Conservation (phyloP, 768 basidiomycete genomes). For the Cystofilobasidium capitatum region DNA sequence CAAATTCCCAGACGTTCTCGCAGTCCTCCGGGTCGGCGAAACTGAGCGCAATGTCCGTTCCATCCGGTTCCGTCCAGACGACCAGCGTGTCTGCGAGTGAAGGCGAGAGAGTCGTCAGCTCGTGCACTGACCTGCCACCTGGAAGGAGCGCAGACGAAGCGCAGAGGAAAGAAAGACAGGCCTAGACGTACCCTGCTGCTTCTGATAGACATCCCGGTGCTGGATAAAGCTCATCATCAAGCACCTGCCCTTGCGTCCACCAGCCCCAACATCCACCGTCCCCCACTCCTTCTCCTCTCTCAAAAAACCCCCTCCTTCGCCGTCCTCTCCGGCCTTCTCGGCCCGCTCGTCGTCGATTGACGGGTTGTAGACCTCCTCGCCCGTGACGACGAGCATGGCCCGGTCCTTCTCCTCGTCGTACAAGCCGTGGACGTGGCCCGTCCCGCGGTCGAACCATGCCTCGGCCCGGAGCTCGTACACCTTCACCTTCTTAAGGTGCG, state of each 20-base stretch:
- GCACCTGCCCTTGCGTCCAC: slow-evolving; percentile 42
- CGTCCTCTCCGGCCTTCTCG: slow-evolving; percentile 36
- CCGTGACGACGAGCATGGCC: slow-evolving; percentile 38
- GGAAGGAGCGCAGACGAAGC: not conserved
- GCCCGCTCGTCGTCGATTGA: slow-evolving; percentile 6
- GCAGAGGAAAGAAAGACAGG: slow-evolving; percentile 11
- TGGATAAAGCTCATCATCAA: slow-evolving; percentile 35
- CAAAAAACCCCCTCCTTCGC: slow-evolving; percentile 47
- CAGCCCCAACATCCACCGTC: slow-evolving; percentile 61
- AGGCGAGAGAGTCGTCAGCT: no score
- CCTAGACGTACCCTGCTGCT: slow-evolving; percentile 45
- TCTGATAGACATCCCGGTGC: slow-evolving; percentile 37
- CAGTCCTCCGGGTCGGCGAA: slow-evolving; percentile 96
- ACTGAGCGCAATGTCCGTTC: slow-evolving; percentile 88
- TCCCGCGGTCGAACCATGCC: slow-evolving; percentile 92
- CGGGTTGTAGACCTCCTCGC: slow-evolving; percentile 32
- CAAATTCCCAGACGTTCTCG: slow-evolving; percentile 94
- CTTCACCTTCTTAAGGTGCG: slow-evolving; percentile 42
- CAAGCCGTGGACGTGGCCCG: slow-evolving; percentile 89
- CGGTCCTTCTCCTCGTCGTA: slow-evolving; percentile 42
- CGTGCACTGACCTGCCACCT: no score
- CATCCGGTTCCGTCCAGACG: slow-evolving; percentile 95
- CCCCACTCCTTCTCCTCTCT: slow-evolving; percentile 67
- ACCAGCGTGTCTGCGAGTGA: slow-evolving; percentile 73
- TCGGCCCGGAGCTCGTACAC: slow-evolving; percentile 89